Evolutionary conservation across 2,329 filamentous ascomycete species (phyloP).

Genomic region (Dendryphion nanum): DNA sequence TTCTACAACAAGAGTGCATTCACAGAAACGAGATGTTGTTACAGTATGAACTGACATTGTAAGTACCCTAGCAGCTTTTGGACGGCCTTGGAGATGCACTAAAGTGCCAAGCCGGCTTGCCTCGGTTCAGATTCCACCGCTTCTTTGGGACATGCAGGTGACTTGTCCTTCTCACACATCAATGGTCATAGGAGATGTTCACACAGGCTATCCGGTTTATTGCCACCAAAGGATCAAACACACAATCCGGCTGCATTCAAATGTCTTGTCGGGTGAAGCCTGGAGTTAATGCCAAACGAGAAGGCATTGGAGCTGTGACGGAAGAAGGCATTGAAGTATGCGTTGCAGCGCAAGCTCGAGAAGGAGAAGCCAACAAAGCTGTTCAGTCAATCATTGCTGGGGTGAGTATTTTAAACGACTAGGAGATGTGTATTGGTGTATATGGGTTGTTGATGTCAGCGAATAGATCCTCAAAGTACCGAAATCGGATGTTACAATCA

Average conservation of each 20-base stretch:
- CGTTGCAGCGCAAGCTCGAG: slow-evolving; percentile 63
- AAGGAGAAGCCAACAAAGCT: slow-evolving; percentile 69
- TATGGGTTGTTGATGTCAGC: background rate
- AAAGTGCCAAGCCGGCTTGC: too few species aligned
- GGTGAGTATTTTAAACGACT: too few species aligned
- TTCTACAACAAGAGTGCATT: too few species aligned
- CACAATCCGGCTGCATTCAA: slow-evolving; percentile 44
- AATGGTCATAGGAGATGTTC: slow-evolving; percentile 6
- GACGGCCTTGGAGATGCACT: too few species aligned
- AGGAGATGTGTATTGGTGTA: too few species aligned
- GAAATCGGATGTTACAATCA: slow-evolving; percentile 63
- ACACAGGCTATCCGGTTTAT: slow-evolving; percentile 28
- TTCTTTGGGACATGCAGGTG: too few species aligned
- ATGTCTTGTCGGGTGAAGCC: slow-evolving; percentile 68
- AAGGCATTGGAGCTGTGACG: slow-evolving; percentile 59
- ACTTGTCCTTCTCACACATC: too few species aligned
- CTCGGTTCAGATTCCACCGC: too few species aligned
- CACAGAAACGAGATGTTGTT: too few species aligned
- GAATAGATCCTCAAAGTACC: slow-evolving; percentile 58
- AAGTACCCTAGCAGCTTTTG: too few species aligned
- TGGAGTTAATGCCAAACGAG: slow-evolving; percentile 59
- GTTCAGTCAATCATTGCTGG: too few species aligned
- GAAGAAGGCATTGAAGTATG: slow-evolving; percentile 62
- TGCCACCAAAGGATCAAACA: slow-evolving; percentile 20
- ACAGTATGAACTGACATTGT: too few species aligned